Evolutionary conservation across 2,329 filamentous ascomycete species (phyloP).

Genomic region (Cercospora canescens): DNA sequence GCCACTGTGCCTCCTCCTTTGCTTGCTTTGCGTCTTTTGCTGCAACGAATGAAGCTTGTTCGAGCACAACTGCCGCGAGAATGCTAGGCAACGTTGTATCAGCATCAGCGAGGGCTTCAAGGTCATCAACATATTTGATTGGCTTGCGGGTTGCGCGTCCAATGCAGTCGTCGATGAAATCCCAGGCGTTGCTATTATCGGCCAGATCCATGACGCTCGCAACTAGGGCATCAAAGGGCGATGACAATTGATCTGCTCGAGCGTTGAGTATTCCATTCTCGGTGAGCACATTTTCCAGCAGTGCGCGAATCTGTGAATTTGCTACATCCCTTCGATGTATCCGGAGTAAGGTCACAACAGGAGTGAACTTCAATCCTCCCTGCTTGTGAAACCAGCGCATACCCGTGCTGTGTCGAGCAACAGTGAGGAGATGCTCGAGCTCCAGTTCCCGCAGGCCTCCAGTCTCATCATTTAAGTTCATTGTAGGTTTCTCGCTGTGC

Average conservation of each 20-base stretch:
- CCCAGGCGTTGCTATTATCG: slow-evolving; percentile 52
- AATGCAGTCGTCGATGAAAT: slow-evolving; percentile 81
- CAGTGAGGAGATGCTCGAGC: slow-evolving; percentile 75
- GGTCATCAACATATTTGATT: slow-evolving; percentile 77
- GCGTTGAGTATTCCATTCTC: slow-evolving; percentile 67
- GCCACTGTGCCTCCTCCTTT: slow-evolving; percentile 23
- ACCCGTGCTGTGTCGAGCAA: slow-evolving; percentile 76
- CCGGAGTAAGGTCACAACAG: slow-evolving; percentile 70
- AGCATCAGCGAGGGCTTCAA: slow-evolving; percentile 47
- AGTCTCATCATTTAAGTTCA: slow-evolving; percentile 45
- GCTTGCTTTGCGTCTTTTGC: slow-evolving; percentile 16
- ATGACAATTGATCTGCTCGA: slow-evolving; percentile 27
- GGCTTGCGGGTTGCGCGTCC: slow-evolving; percentile 73
- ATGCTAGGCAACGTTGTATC: slow-evolving; percentile 54
- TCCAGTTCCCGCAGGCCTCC: slow-evolving; percentile 65
- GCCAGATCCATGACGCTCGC: slow-evolving; percentile 42
- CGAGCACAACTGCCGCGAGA: slow-evolving; percentile 67
- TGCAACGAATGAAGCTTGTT: slow-evolving; percentile 70
- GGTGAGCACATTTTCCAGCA: slow-evolving; percentile 51
- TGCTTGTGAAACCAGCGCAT: slow-evolving; percentile 89
- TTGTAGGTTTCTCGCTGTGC: slow-evolving; percentile 28
- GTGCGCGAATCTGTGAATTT: slow-evolving; percentile 41
- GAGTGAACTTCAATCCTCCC: slow-evolving; percentile 62
- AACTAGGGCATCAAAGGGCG: slow-evolving; percentile 46
- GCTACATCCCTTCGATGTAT: slow-evolving; percentile 47